Evolutionary conservation across 140 eudicot genomes (phyloP).

Genomic region (Anethum foeniculum): DNA sequence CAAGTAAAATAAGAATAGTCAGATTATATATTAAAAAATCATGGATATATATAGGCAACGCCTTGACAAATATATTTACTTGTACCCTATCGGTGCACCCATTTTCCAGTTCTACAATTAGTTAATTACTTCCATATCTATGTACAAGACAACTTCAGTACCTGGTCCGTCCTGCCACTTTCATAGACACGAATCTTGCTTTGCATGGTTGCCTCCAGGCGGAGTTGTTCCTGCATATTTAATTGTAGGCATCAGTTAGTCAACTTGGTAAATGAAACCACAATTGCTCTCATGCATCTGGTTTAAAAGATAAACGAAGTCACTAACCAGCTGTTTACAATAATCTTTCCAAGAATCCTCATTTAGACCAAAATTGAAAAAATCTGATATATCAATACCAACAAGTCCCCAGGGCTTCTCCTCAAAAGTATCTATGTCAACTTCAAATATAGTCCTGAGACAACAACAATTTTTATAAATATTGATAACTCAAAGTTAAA

Average conservation of each 20-base stretch:
- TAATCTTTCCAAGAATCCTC: conserved; percentile 98
- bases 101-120: neutral
- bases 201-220: conserved; percentile 93
- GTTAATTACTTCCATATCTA: neutral
- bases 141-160: conserved; percentile 19
- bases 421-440: conserved; percentile 91
- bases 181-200: conserved; percentile 87
- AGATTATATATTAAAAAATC: neutral
- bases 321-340: conserved; percentile 86
- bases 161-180: conserved; percentile 98
- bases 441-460: conserved; percentile 91
- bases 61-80: neutral
- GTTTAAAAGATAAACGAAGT: neutral
- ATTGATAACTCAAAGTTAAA: neutral
- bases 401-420: conserved; percentile 93
- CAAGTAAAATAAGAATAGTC: neutral
- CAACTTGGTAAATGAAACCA: neutral
- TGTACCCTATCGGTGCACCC: neutral
- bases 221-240: conserved; percentile 74
- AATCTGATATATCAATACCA: conserved; percentile 73
- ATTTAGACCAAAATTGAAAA: conserved; percentile 83
- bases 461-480: conserved; percentile 3
- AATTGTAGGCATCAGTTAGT: conserved; percentile 3
- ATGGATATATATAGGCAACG: neutral
- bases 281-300: neutral